Percentiles rank a stretch among this genome's conserved stretches.
These are phyloP conservation scores for Fusarium sp. DNA, from an alignment of 2,329 filamentous ascomycete species.

Conservation along the genomic window DNA sequence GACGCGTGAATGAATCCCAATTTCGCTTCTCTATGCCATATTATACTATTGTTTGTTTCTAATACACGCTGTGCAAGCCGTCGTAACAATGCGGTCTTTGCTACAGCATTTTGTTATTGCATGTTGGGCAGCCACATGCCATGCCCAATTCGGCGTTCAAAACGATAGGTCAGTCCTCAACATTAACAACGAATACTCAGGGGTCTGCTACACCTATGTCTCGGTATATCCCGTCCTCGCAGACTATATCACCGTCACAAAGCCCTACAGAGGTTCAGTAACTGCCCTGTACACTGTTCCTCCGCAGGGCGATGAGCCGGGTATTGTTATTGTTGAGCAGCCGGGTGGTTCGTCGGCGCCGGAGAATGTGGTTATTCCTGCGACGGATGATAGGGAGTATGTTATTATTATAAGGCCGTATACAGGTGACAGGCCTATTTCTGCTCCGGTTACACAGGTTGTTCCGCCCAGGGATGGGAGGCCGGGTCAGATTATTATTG, in stretches of 20 bases:
- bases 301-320: conserved; percentile 31
- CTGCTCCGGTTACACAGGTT: conserved; percentile 26
- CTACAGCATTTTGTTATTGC: conserved; percentile 21
- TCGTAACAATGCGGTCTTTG: conserved; percentile 25
- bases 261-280: conserved; percentile 32
- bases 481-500: conserved; percentile 37
- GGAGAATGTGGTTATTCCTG: conserved; percentile 33
- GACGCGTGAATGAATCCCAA: neutral
- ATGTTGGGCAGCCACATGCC: conserved; percentile 3
- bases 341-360: conserved; percentile 24
- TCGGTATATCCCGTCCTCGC: conserved; percentile 42
- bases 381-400: conserved; percentile 30
- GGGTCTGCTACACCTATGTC: conserved; percentile 44
- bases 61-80: neutral
- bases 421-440: conserved; percentile 24
- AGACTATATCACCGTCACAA: conserved; percentile 40
- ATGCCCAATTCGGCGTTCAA: conserved; percentile 28
- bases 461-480: conserved; percentile 20
- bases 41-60: conserved; percentile 6
- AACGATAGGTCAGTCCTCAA: conserved; percentile 39
- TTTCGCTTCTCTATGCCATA: neutral
- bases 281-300: conserved; percentile 38
- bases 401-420: conserved; percentile 38
- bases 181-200: conserved; percentile 37
- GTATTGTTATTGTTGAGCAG: conserved; percentile 36